phyloP scores from a whole-genome alignment of 1,284 basidiomycete species.

The Cystobasidium pallidum region DNA sequence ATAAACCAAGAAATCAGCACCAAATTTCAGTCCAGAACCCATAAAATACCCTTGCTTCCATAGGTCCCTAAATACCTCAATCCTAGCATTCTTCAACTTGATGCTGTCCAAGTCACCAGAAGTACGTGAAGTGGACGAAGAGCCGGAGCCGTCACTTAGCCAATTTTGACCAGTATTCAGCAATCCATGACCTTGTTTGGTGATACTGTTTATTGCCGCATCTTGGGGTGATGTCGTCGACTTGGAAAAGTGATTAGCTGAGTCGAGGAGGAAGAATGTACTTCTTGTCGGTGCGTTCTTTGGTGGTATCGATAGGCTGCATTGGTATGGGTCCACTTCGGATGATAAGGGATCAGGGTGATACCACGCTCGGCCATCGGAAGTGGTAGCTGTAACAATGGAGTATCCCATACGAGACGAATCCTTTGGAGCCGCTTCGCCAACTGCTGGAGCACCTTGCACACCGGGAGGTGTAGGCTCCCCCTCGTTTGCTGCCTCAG shows the following conservation, averaged over 20 bases:
- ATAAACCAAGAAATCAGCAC: conserved; percentile 93
- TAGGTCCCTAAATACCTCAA: conserved; percentile 71
- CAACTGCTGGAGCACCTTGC: conserved; percentile 36
- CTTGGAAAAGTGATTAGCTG: conserved; percentile 71
- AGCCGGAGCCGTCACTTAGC: conserved; percentile 3
- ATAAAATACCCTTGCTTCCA: conserved; percentile 81
- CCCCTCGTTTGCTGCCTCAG: conserved; percentile 9
- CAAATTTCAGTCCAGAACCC: conserved; percentile 87
- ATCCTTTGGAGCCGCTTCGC: conserved; percentile 11
- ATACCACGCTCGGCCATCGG: conserved; percentile 69
- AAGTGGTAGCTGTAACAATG: conserved; percentile 62
- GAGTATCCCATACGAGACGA: conserved; percentile 51
- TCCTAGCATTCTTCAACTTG: conserved; percentile 27
- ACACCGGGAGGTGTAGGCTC: too few species aligned
- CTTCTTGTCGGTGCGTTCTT: conserved; percentile 53
- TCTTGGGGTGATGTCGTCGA: conserved; percentile 1
- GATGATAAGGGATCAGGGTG: conserved; percentile 36
- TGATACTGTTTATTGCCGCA: not conserved
- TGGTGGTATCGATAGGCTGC: not conserved
- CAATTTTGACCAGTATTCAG: not conserved
- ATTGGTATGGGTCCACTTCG: not conserved
- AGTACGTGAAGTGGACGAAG: not conserved
- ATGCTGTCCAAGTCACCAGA: conserved; percentile 2
- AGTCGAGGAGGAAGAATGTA: conserved; percentile 67
- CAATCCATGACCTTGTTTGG: conserved; percentile 19